Base-by-base conservation (phyloP, 2,329 filamentous ascomycete species). In the Epichloe coenophiala region DNA sequence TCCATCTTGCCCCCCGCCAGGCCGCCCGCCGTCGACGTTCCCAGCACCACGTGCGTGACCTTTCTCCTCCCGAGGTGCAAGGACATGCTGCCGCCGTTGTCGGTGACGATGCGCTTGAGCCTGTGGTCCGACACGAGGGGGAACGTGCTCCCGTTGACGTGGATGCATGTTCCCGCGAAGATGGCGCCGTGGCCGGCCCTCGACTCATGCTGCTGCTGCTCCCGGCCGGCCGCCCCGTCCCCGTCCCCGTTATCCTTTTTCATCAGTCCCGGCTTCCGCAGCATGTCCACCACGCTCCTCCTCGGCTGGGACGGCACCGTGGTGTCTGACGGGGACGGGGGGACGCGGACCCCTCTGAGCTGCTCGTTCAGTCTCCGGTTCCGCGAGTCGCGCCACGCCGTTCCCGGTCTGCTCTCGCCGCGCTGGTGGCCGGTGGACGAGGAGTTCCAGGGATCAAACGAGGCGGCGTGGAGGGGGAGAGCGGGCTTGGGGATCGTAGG, bases 1-100 rank as follows among this genome's bases (percentile, higher is more conserved):
- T 95, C 84, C 47, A 94, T 69, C 70, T 96, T 96, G 33, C 75
- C 75, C 1, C 1, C 81, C 4, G 89, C 80, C 6, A 96, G 72
- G 0, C 86, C 87, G 42, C 88, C 88, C 0, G 87, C 87, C 3
- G 72, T 73, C 17, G 80, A 77, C 48, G 70, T 75, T 7, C 86
- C 87, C 5, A 95, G 67, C 51, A 96, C 84, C 54, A 96, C 85
- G 65, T 96, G 90, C 36, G 89, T 95, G 57, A 95, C 87, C 47
- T 76, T 77, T 38, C 81, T 77, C 43, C 88, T 78, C 9, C 80
- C 84, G 9, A 95, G 77, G 52, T 81, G 75, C 37, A 88, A 76
- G 3, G 86, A 83, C 57, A 88, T 73, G 41, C 69, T 72, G 1
- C 81, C 91, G 19, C 90, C 91, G 61, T 95, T 80, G 51, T 81